Base-by-base conservation (phyloP, 495 filamentous ascomycete species). In the Xylona heveae region DNA sequence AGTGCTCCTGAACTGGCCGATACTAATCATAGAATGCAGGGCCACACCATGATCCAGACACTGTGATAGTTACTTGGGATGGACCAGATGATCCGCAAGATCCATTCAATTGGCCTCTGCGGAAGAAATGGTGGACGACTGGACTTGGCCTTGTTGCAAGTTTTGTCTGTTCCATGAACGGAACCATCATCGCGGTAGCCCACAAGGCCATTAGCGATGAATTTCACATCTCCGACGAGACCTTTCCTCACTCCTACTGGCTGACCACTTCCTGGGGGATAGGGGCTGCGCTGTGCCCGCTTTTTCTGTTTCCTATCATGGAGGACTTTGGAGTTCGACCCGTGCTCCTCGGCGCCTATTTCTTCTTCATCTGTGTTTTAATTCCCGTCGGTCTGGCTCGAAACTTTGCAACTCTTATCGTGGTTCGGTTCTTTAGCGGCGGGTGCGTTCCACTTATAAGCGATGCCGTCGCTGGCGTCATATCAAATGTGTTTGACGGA, bases 201-300 rank as follows among this genome's bases (percentile, higher is more conserved):
- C 52, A 52, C 13, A 39, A 35, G 4, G 36, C 49, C 0, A 56
- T 59, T 38, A 54, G 56, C 28, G 36, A 49, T 6, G 35, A 44
- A 21, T 62, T 64, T 36, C 28, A 42, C 27, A 48, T 65, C 30
- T 51, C 45, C 20, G 61, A 68, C 31, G 48, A 52, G 5, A 35
- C 34, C 2, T 66, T 66, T 33, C 58, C 63, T 6, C 45, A 66
- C 35, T 60, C 57, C 1, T 65, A 58, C 46, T 70, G 63, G 62
- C 46, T 55, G 1, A 51, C 64, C 3, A 48, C 57, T 2, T 51
- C 54, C 7, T 70, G 65, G 65, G 53, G 47, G 9, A 20, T 59
- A 0, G 64, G 65, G 0, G 64, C 56, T 1, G 59, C 49, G 14
- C 35, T 54, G 14, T 53, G 50, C 12, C 58, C 62, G 1, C 37